Evolutionary conservation across 1,284 basidiomycete genomes (phyloP).

Genomic region (Cutaneotrichosporon cavernicola): DNA sequence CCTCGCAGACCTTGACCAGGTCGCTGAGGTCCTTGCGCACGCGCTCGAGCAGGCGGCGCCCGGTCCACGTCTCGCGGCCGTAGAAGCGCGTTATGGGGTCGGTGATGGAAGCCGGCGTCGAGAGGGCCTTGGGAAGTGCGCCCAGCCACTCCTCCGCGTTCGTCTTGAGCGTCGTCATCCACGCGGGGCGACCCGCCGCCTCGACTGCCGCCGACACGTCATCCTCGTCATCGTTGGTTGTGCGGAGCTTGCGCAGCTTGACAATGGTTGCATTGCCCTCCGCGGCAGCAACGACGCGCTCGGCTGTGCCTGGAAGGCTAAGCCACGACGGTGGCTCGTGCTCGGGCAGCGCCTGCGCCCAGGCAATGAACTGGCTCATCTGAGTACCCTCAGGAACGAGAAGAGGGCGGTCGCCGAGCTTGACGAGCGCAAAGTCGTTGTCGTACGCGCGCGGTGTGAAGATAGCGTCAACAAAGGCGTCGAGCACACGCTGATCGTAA

Average conservation of each 20-base stretch:
- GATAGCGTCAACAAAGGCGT: constrained; percentile 83
- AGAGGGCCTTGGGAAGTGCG: constrained; percentile 60
- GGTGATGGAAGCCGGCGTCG: constrained; percentile 27
- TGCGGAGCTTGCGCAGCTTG: constrained; percentile 88
- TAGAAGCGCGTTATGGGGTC: constrained; percentile 87
- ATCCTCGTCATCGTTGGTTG: constrained; percentile 80
- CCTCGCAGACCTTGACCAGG: constrained; percentile 78
- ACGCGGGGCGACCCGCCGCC: constrained; percentile 75
- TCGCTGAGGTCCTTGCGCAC: constrained; percentile 77
- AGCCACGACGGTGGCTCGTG: constrained; percentile 90
- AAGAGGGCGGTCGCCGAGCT: constrained; percentile 60
- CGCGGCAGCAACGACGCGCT: constrained; percentile 81
- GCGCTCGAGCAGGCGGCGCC: constrained; percentile 68
- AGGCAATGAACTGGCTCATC: constrained; percentile 80
- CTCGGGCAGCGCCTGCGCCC: constrained; percentile 83
- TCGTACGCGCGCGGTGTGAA: constrained; percentile 87
- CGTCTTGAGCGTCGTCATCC: constrained; percentile 81
- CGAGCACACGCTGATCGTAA: constrained; percentile 85
- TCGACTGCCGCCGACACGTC: constrained; percentile 58
- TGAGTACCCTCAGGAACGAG: constrained; percentile 84
- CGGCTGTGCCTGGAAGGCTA: constrained; percentile 82
- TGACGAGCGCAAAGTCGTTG: constrained; percentile 80
- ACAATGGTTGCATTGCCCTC: constrained; percentile 84
- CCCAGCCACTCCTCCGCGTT: constrained; percentile 79
- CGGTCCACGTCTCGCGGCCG: constrained; percentile 79